Evolutionary conservation across 306 rosid genomes (phyloP).

Genomic region (Vicia sativa): DNA sequence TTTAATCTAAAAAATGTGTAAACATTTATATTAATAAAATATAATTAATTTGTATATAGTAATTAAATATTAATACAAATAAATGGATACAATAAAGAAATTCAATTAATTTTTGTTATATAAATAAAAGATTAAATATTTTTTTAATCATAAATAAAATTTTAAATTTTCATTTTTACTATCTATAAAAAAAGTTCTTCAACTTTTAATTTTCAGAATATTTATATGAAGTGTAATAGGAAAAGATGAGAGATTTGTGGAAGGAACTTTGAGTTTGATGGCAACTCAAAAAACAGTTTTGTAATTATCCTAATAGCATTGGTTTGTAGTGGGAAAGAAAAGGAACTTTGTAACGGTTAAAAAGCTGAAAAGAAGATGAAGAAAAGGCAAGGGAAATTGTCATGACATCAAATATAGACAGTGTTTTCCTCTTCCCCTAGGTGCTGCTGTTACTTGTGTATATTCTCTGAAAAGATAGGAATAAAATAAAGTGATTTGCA

Average conservation of each 20-base stretch:
- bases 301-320: background rate
- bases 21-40: background rate
- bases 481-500: constrained; percentile 32
- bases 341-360: constrained; percentile 47
- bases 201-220: too few relatives aligned
- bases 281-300: constrained; percentile 19
- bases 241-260: constrained; percentile 7
- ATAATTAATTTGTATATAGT: background rate
- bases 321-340: constrained; percentile 33
- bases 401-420: constrained; percentile 48
- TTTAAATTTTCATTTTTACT: too few relatives aligned
- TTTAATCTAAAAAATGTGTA: too few relatives aligned
- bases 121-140: background rate
- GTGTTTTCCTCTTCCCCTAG: constrained; percentile 45
- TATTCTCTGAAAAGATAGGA: constrained; percentile 50
- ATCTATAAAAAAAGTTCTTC: too few relatives aligned
- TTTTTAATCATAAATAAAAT: too few relatives aligned
- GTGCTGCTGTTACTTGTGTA: constrained; percentile 34
- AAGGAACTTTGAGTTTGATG: background rate
- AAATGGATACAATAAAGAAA: background rate
- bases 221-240: background rate
- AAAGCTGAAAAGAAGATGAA: constrained; percentile 32
- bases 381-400: constrained; percentile 9
- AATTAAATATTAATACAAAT: background rate
- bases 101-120: background rate